phyloP scores from a whole-genome alignment of 139 green algal genomes.

The Pedinophyceae sp. region DNA sequence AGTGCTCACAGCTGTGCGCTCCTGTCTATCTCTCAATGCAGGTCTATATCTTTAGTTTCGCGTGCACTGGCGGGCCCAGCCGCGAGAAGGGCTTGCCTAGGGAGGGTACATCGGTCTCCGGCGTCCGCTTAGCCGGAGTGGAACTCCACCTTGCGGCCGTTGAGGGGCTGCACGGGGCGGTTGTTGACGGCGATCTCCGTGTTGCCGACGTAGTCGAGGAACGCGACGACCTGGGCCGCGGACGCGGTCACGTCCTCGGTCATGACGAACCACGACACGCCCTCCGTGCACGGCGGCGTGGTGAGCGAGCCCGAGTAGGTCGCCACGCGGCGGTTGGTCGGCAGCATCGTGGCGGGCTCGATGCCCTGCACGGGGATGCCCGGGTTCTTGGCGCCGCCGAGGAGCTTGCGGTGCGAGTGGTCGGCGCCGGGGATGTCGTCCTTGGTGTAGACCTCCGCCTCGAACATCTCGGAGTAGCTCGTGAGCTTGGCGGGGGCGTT shows the following conservation, averaged over 20 bases:
- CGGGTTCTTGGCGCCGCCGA: not conserved
- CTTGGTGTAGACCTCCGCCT: not conserved
- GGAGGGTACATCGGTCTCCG: too few relatives aligned
- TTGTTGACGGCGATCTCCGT: conserved; percentile 25
- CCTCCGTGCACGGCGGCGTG: conserved; percentile 38
- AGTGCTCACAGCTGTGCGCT: too few relatives aligned
- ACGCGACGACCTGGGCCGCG: conserved; percentile 31
- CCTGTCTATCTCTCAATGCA: too few relatives aligned
- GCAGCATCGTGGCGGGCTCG: not conserved
- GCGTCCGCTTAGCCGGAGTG: too few relatives aligned
- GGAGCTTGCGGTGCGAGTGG: not conserved
- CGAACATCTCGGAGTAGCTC: not conserved
- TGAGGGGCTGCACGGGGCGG: conserved; percentile 27
- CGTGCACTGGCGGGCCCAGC: too few relatives aligned
- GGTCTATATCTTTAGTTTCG: too few relatives aligned
- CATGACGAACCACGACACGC: conserved; percentile 34
- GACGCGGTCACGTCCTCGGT: conserved; percentile 25
- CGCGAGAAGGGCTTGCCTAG: too few relatives aligned
- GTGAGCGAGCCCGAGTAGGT: conserved; percentile 27
- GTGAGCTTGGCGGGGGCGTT: conserved; percentile 2
- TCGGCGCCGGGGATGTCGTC: not conserved
- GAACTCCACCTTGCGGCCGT: conserved; percentile 22
- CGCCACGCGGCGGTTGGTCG: conserved; percentile 1
- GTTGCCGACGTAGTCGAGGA: conserved; percentile 28
- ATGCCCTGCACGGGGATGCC: not conserved